These are phyloP conservation scores for Termitomyces sp. DNA, from an alignment of 768 basidiomycete species.

Conservation along the genomic window DNA sequence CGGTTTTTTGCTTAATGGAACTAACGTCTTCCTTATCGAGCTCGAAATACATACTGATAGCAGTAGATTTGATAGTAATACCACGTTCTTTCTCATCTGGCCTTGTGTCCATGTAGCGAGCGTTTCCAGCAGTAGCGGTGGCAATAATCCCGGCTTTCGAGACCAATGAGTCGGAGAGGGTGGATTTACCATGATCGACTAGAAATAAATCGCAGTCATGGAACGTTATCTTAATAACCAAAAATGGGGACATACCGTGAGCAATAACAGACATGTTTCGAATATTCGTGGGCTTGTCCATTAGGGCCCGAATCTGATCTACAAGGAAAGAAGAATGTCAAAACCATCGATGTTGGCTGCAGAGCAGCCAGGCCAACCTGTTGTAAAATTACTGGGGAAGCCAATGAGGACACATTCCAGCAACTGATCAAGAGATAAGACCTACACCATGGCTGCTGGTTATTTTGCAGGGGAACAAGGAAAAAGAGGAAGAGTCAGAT, in stretches of 20 bases:
- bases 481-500: neutral
- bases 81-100: slow-evolving; percentile 98
- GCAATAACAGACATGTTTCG: slow-evolving; percentile 93
- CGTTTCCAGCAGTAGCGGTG: slow-evolving; percentile 83
- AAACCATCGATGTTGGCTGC: neutral
- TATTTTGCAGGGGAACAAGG: neutral
- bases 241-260: slow-evolving; percentile 50
- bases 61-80: slow-evolving; percentile 99
- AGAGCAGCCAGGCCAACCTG: slow-evolving; percentile 37
- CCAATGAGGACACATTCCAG: slow-evolving; percentile 22
- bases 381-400: slow-evolving; percentile 73
- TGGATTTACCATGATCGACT: slow-evolving; percentile 99
- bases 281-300: slow-evolving; percentile 88
- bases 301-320: slow-evolving; percentile 84
- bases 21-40: slow-evolving; percentile 81
- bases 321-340: slow-evolving; percentile 2
- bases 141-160: slow-evolving; percentile 99
- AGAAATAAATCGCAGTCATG: neutral
- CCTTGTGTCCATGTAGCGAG: slow-evolving; percentile 94
- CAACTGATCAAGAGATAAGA: slow-evolving; percentile 16
- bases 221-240: neutral
- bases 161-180: slow-evolving; percentile 95
- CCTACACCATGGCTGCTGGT: slow-evolving; percentile 70
- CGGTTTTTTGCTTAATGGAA: slow-evolving; percentile 89
- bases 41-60: slow-evolving; percentile 99